These are phyloP conservation scores for Ilex aquifolium DNA, from an alignment of 257 asterid species.

Conservation along the genomic window DNA sequence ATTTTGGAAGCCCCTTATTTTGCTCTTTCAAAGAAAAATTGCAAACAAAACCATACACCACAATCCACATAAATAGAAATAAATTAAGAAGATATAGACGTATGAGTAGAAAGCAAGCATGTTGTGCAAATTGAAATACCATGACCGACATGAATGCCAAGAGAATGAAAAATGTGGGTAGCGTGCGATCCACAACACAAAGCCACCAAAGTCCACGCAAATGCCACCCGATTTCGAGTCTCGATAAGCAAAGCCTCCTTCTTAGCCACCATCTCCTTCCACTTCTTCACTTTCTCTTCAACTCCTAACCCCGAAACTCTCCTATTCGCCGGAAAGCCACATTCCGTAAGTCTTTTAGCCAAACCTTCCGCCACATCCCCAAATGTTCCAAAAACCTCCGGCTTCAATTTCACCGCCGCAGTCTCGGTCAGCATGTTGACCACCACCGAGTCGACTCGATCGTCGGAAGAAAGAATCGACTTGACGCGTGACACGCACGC, in stretches of 20 bases:
- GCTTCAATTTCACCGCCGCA: slow-evolving; percentile 74
- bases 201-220: slow-evolving; percentile 95
- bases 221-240: slow-evolving; percentile 72
- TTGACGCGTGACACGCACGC: slow-evolving; percentile 89
- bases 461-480: slow-evolving; percentile 67
- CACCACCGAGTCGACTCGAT: slow-evolving; percentile 80
- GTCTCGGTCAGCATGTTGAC: slow-evolving; percentile 92
- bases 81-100: not conserved
- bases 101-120: not conserved
- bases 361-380: slow-evolving; percentile 49
- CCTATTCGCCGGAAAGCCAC: slow-evolving; percentile 81
- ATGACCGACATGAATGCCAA: slow-evolving; percentile 82
- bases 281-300: slow-evolving; percentile 78
- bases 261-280: slow-evolving; percentile 80
- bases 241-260: slow-evolving; percentile 72
- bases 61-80: not conserved
- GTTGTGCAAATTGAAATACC: slow-evolving; percentile 32
- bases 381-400: slow-evolving; percentile 10
- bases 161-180: slow-evolving; percentile 76
- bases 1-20: too few species aligned
- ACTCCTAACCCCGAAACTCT: slow-evolving; percentile 75
- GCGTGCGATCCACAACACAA: slow-evolving; percentile 91
- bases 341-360: slow-evolving; percentile 59
- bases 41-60: not conserved
- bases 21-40: too few species aligned